Conservation (phyloP, 2,329 filamentous ascomycete genomes). For the Akanthomyces lecanii region DNA sequence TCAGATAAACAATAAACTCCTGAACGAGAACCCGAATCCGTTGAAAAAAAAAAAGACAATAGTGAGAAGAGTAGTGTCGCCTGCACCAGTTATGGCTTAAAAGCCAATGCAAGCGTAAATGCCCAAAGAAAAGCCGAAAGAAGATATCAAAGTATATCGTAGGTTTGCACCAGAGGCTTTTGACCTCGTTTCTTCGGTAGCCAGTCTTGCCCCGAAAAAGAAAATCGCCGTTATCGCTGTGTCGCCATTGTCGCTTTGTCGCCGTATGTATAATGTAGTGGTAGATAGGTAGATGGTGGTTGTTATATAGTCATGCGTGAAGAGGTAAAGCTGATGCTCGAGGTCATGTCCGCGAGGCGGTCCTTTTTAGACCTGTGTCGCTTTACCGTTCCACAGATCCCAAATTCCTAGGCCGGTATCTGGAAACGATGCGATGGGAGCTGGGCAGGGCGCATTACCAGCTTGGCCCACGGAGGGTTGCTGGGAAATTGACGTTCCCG, state of each 20-base stretch:
- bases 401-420: constrained; percentile 13
- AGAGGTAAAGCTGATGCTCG: constrained; percentile 12
- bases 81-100: background rate
- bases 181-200: background rate
- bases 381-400: constrained; percentile 5
- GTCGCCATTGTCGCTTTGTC: background rate
- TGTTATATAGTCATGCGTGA: constrained; percentile 13
- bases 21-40: background rate
- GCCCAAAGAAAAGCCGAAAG: background rate
- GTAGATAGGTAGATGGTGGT: background rate
- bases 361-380: background rate
- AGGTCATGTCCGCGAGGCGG: background rate
- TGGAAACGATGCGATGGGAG: constrained; percentile 24
- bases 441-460: constrained; percentile 32
- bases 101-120: background rate
- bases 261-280: constrained; percentile 7
- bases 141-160: background rate
- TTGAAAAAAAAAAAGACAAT: background rate
- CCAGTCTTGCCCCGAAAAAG: background rate
- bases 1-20: background rate
- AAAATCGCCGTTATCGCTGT: background rate
- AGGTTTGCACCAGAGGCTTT: constrained; percentile 1
- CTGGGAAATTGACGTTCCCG: constrained; percentile 37
- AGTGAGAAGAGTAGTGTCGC: background rate
- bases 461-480: constrained; percentile 36